Evolutionary conservation across 1,284 basidiomycete species (phyloP).

Genomic region (Exobasidium cylindrosporum): DNA sequence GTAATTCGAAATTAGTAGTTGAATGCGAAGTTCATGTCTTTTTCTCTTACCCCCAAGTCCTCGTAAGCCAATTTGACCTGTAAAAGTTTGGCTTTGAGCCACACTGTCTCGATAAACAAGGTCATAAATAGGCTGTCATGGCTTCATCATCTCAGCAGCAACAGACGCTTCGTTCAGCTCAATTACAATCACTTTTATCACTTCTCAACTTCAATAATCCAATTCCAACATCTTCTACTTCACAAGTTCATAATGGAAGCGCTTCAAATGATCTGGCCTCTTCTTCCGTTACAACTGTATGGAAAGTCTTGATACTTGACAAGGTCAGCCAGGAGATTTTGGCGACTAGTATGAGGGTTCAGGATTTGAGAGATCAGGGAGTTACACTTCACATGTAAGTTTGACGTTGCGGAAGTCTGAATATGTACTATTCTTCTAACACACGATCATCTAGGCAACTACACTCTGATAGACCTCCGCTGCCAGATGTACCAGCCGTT

Average conservation of each 20-base stretch:
- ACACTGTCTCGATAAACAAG: not conserved
- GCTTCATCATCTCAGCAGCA: not conserved
- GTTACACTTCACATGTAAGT: constrained; percentile 93
- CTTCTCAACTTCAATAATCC: constrained; percentile 51
- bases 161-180: constrained; percentile 35
- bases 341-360: constrained; percentile 88
- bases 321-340: constrained; percentile 93
- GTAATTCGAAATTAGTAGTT: not conserved
- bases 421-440: not conserved
- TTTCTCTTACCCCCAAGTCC: no score
- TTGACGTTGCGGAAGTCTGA: not conserved
- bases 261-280: constrained; percentile 24
- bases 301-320: constrained; percentile 95
- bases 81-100: no score
- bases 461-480: constrained; percentile 79
- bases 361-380: constrained; percentile 91
- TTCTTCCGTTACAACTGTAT: constrained; percentile 69
- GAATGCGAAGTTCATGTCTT: no score
- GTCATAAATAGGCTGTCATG: not conserved
- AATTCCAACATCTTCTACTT: constrained; percentile 29
- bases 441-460: constrained; percentile 68
- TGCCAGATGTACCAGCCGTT: constrained; percentile 92
- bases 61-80: no score
- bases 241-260: constrained; percentile 17
- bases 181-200: constrained; percentile 45